These are phyloP conservation scores for Saccharomyces pastorianus DNA, from an alignment of 1,139 yeast genomes.

Conservation along the genomic window DNA sequence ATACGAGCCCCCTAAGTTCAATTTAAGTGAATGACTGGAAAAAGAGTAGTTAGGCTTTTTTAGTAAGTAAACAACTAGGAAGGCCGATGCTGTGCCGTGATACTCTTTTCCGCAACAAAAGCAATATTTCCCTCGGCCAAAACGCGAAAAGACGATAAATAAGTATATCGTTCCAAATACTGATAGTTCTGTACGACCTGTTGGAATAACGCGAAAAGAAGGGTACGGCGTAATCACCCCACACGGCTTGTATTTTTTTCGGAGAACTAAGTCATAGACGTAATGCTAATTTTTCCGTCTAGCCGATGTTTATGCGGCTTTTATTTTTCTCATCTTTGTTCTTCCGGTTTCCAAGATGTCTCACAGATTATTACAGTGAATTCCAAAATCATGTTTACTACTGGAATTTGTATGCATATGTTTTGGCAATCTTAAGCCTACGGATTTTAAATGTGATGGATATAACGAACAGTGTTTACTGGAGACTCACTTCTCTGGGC, in stretches of 20 bases:
- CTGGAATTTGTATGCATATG: neutral
- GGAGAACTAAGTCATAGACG: neutral
- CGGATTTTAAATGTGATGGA: neutral
- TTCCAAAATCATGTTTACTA: neutral
- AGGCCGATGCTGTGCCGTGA: neutral
- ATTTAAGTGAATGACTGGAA: neutral
- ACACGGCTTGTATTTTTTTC: neutral
- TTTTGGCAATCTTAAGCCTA: neutral
- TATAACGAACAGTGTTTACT: neutral
- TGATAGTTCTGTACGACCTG: neutral
- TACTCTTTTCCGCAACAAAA: neutral
- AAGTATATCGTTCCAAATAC: neutral
- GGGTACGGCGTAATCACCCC: neutral
- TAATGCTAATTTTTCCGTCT: neutral
- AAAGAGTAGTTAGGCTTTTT: neutral
- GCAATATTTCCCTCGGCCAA: neutral
- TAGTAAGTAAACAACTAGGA: neutral
- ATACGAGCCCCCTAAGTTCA: slow-evolving; percentile 5
- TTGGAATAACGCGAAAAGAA: neutral
- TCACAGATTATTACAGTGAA: neutral
- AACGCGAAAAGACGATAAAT: neutral
- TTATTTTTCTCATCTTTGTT: neutral
- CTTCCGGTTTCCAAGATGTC: neutral
- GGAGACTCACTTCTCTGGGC: neutral
- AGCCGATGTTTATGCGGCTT: neutral